These are phyloP conservation scores for Aegilops umbellulata DNA, from an alignment of 176 grass and related monocot genomes.

Conservation along the genomic window DNA sequence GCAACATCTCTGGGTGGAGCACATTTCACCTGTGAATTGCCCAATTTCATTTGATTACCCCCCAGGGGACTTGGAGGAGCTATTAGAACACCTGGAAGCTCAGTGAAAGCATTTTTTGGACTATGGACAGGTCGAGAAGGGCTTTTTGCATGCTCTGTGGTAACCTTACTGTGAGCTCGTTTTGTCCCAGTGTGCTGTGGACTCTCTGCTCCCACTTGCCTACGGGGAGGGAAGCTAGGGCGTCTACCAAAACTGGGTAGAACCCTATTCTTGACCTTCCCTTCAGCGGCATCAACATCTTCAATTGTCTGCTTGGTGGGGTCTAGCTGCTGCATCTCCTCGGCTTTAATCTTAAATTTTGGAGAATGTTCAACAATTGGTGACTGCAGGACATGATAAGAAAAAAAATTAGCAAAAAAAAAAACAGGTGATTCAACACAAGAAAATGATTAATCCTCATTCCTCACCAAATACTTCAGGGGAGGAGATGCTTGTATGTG, in stretches of 20 bases:
- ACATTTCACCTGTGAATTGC: slow-evolving; percentile 32
- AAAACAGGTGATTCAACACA: slow-evolving; percentile 11
- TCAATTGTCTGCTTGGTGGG: slow-evolving; percentile 43
- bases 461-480: slow-evolving; percentile 75
- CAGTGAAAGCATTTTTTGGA: slow-evolving; percentile 18
- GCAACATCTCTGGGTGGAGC: slow-evolving; percentile 32
- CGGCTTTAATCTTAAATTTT: slow-evolving; percentile 42
- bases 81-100: slow-evolving; percentile 32
- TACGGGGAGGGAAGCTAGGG: slow-evolving; percentile 37
- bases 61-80: slow-evolving; percentile 38
- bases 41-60: slow-evolving; percentile 24
- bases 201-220: slow-evolving; percentile 33
- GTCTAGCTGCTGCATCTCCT: slow-evolving; percentile 40
- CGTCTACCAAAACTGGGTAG: slow-evolving; percentile 41
- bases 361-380: slow-evolving; percentile 69
- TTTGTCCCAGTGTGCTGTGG: slow-evolving; percentile 51
- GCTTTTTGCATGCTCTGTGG: slow-evolving; percentile 44
- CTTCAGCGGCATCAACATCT: slow-evolving; percentile 22
- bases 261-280: slow-evolving; percentile 49
- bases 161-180: slow-evolving; percentile 41
- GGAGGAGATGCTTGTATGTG: slow-evolving; percentile 44
- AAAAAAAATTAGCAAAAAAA: slow-evolving; percentile 40
- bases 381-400: slow-evolving; percentile 49
- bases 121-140: slow-evolving; percentile 30
- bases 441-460: slow-evolving; percentile 41